Percentiles rank a stretch among this genome's conserved stretches.
phyloP scores from a whole-genome alignment of 441 rosid species.

The Heliophila coronopifolia region DNA sequence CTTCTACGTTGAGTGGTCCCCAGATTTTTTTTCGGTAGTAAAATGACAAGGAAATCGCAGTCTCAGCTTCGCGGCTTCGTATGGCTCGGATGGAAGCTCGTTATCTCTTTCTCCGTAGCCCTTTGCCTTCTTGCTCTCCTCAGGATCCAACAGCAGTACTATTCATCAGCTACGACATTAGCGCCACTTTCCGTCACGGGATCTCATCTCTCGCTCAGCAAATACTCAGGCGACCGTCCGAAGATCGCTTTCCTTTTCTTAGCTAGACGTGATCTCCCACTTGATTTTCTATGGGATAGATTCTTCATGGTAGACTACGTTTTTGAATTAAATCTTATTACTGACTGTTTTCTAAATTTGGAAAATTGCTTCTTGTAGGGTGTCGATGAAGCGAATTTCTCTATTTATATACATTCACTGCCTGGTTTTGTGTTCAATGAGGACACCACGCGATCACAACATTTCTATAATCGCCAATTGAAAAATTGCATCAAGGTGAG shows the following conservation, averaged over 20 bases:
- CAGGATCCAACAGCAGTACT: slow-evolving; percentile 49
- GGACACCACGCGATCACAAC: slow-evolving; percentile 56
- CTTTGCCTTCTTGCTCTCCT: slow-evolving; percentile 58
- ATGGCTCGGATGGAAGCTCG: slow-evolving; percentile 64
- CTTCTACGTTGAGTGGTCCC: slow-evolving; percentile 12
- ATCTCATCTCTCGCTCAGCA: slow-evolving; percentile 24
- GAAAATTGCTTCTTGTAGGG: slow-evolving; percentile 31
- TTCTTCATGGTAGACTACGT: slow-evolving; percentile 95
- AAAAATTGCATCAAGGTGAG: slow-evolving; percentile 56
- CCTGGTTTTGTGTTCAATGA: slow-evolving; percentile 77
- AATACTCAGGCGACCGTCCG: slow-evolving; percentile 43
- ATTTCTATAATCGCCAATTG: slow-evolving; percentile 68
- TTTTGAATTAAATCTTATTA: neutral
- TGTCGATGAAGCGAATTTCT: slow-evolving; percentile 55
- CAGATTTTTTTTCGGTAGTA: no score
- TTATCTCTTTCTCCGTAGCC: slow-evolving; percentile 43
- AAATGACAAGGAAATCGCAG: slow-evolving; percentile 27
- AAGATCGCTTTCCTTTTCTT: slow-evolving; percentile 77
- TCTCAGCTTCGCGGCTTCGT: slow-evolving; percentile 34
- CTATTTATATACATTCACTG: slow-evolving; percentile 64
- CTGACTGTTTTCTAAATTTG: neutral
- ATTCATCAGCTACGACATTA: no score
- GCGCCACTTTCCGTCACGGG: slow-evolving; percentile 29
- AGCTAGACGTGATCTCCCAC: slow-evolving; percentile 61
- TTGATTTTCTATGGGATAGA: slow-evolving; percentile 79